Evolutionary conservation across 768 basidiomycete genomes (phyloP).

Genomic region (Leccinum obscurum): DNA sequence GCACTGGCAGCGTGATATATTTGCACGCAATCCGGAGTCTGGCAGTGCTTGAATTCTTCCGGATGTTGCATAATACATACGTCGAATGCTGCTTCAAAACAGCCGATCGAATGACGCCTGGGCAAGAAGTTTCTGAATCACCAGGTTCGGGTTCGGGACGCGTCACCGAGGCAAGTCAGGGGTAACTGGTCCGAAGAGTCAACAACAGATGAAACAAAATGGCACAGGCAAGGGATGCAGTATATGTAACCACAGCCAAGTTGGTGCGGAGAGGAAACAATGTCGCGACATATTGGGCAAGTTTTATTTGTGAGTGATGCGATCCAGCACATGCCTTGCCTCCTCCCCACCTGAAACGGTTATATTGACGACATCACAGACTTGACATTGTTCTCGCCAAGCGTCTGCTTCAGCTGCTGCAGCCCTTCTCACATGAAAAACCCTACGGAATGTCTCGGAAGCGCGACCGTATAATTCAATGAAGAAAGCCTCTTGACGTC

Average conservation of each 20-base stretch:
- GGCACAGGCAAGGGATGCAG: slow-evolving; percentile 60
- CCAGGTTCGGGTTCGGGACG: slow-evolving; percentile 49
- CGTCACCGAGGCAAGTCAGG: slow-evolving; percentile 63
- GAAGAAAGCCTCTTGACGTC: slow-evolving; percentile 45
- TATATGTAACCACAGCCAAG: slow-evolving; percentile 66
- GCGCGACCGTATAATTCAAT: slow-evolving; percentile 4
- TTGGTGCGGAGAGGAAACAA: slow-evolving; percentile 40
- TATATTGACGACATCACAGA: slow-evolving; percentile 44
- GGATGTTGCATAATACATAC: slow-evolving; percentile 57
- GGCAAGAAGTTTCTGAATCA: slow-evolving; percentile 51
- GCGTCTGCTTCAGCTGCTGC: slow-evolving; percentile 49
- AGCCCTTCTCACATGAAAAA: slow-evolving; percentile 54
- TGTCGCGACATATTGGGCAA: slow-evolving; percentile 59
- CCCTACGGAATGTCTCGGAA: slow-evolving; percentile 43
- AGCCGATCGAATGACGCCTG: slow-evolving; percentile 54
- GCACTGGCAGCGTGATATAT: slow-evolving; percentile 57
- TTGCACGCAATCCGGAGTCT: slow-evolving; percentile 74
- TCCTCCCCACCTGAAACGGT: slow-evolving; percentile 58
- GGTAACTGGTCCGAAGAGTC: slow-evolving; percentile 58
- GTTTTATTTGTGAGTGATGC: slow-evolving; percentile 37
- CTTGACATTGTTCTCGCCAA: slow-evolving; percentile 31
- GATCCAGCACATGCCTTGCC: slow-evolving; percentile 45
- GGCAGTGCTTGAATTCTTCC: slow-evolving; percentile 68
- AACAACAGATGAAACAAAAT: slow-evolving; percentile 56
- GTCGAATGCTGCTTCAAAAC: slow-evolving; percentile 53